Evolutionary conservation across 2,329 filamentous ascomycete genomes (phyloP), one percentile per base, ranked within the genome.

Genomic region (Teratosphaeria viscida): DNA sequence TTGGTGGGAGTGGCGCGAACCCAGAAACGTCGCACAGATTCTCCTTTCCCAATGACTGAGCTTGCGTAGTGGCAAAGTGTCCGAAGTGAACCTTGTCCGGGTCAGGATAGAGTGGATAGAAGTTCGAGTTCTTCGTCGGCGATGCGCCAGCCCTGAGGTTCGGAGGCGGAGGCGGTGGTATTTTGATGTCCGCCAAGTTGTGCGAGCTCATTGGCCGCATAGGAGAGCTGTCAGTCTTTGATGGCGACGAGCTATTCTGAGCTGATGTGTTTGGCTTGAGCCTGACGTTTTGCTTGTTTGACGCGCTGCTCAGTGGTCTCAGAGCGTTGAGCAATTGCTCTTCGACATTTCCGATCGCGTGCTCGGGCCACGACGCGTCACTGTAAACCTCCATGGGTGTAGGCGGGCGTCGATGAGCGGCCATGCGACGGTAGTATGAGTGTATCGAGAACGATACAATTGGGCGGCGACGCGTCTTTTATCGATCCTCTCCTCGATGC

Each of bases 121-220:
- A 71, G 70, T 60, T 61, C 62, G 35, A 60, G 61, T 59, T 56
- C 16, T 84, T 87, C 79, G 90, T 90, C 68, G 82, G 78, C 59
- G 86, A 82, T 32, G 85, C 88, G 73, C 89, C 87, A 39, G 86
- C 88, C 39, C 75, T 75, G 67, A 81, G 81, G 23, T 72, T 72
- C 59, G 79, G 76, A 62, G 77, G 76, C 58, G 76, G 73, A 1
- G 88, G 87, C 35, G 86, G 87, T 55, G 85, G 82, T 76, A 90
- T 86, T 52, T 81, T 77, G 61, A 88, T 78, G 66, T 84, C 81
- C 70, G 87, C 86, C 63, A 94, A 78, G 68, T 83, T 84, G 70
- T 79, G 84, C 73, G 79, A 80, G 67, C 79, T 81, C 66, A 86
- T 81, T 63, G 81, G 83, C 67, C 81, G 81, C 63, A 80, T 80